Conservation (phyloP, 2,329 filamentous ascomycete genomes). For the Fusarium succisae region DNA sequence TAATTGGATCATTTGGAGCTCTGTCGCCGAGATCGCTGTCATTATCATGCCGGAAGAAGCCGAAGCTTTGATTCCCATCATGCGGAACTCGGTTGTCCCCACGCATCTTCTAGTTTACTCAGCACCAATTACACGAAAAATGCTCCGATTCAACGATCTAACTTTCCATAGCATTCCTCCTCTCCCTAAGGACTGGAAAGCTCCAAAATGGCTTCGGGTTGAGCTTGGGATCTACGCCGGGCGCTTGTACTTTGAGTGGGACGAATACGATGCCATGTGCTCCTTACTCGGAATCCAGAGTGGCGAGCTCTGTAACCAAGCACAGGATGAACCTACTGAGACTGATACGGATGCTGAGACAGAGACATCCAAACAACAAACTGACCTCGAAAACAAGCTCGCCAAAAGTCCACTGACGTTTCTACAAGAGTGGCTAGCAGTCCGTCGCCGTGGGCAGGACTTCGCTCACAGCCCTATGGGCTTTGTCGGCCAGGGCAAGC, state of each 20-base stretch:
- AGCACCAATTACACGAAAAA: slow-evolving; percentile 57
- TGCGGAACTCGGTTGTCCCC: slow-evolving; percentile 42
- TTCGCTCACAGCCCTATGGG: slow-evolving; percentile 69
- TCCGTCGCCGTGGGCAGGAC: slow-evolving; percentile 65
- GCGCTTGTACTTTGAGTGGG: slow-evolving; percentile 66
- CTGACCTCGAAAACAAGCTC: slow-evolving; percentile 6
- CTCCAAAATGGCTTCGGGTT: slow-evolving; percentile 63
- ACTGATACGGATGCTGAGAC: not conserved
- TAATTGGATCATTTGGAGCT: slow-evolving; percentile 69
- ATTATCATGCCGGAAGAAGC: slow-evolving; percentile 71
- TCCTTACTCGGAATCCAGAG: slow-evolving; percentile 45
- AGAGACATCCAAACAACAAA: not conserved
- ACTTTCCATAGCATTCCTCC: slow-evolving; percentile 62
- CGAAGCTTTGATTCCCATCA: slow-evolving; percentile 59
- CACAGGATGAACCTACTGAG: not conserved
- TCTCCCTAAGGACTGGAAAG: slow-evolving; percentile 54
- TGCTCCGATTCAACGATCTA: slow-evolving; percentile 67
- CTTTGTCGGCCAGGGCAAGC: slow-evolving; percentile 62
- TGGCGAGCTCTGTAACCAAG: not conserved
- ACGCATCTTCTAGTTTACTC: slow-evolving; percentile 62
- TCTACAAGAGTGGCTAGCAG: slow-evolving; percentile 65
- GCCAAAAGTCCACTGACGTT: slow-evolving; percentile 53
- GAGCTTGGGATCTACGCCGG: slow-evolving; percentile 70
- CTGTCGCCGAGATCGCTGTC: slow-evolving; percentile 56
- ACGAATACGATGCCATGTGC: slow-evolving; percentile 53